A percentile compares a stretch with the other conserved stretches of the same genome.
Conservation (phyloP, 257 asterid species). For the Fraxinus cuspidata region DNA sequence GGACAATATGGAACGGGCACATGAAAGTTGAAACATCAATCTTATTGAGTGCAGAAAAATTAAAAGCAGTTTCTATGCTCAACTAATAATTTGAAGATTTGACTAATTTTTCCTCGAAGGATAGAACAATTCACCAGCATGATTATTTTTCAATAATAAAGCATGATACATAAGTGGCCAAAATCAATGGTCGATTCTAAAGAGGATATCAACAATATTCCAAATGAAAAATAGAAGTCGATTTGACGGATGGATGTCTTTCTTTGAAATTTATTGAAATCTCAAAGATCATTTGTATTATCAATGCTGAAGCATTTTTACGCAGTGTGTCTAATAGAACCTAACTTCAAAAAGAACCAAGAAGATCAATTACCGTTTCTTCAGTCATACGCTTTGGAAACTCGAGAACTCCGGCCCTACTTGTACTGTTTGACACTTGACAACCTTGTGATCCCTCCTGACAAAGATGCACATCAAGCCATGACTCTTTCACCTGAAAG, state of each 20-base stretch:
- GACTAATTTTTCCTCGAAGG: not conserved
- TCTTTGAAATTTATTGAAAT: too few relatives aligned
- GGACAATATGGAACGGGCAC: not conserved
- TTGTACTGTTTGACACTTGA: slow-evolving; percentile 64
- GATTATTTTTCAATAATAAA: too few relatives aligned
- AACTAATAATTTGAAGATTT: not conserved
- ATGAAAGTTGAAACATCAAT: not conserved
- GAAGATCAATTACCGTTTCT: slow-evolving; percentile 56
- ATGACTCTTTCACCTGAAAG: slow-evolving; percentile 89
- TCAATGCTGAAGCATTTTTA: too few relatives aligned
- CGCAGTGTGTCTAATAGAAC: too few relatives aligned
- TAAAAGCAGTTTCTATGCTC: too few relatives aligned
- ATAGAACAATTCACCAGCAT: not conserved
- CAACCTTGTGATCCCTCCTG: slow-evolving; percentile 80
- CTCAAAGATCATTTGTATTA: too few relatives aligned
- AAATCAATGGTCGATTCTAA: not conserved
- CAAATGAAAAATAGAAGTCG: too few relatives aligned
- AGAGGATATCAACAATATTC: not conserved
- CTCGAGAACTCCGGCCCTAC: slow-evolving; percentile 52
- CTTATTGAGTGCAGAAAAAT: not conserved
- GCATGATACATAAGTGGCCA: not conserved
- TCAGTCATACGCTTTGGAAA: slow-evolving; percentile 82
- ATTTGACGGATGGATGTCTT: too few relatives aligned
- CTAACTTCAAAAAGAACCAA: too few relatives aligned
- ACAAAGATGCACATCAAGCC: slow-evolving; percentile 94